Base-by-base conservation (phyloP, 202 grass and related monocot genomes). In the Zizania palustris region DNA sequence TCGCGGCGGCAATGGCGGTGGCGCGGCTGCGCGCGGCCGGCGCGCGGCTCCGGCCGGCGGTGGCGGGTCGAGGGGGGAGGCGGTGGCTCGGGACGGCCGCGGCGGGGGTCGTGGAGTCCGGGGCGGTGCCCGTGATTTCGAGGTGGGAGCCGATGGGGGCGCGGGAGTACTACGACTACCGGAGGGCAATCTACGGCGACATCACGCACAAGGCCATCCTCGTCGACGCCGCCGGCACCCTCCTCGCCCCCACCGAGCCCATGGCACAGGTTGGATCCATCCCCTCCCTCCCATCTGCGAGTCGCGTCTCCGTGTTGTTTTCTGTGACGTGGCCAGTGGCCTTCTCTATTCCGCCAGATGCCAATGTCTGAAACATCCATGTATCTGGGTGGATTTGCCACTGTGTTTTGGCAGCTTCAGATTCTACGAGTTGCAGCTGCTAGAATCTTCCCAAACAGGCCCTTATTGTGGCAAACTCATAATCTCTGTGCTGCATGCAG, bases 161-260 rank as follows among this genome's bases (percentile, higher is more conserved):
- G 20, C 82, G 80, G 71, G 96, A 98, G 77, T 98, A 98, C 78
- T 85, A 92, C 80, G 91, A 98, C 66, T 95, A 98, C 81, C 85
- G 91, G 12, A 44, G 87, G 67, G 86, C 91, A 44, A 85, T 98
- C 42, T 98, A 98, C 77, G 95, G 95, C 39, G 91, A 94, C 38
- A 95, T 98, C 87, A 98, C 95, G 14, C 95, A 98, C 54, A 93
- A 93, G 72, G 95, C 95, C 43, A 78, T 98, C 70, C 80, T 98
- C 57, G 95, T 98, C 43, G 95, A 98, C 69, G 95, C 89, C 40
- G 91, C 90, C 37, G 95, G 95, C 60, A 98, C 91, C 10, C 95
- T 98, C 65, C 76, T 98, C 63, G 89, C 85, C 44, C 95, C 95
- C 14, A 89, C 95, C 5, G 91, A 98, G 74, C 95, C 95, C 58